Evolutionary conservation across 2,329 filamentous ascomycete species (phyloP), one percentile per base, ranked within the genome.

Genomic region (Neopestalotiopsis clavispora): DNA sequence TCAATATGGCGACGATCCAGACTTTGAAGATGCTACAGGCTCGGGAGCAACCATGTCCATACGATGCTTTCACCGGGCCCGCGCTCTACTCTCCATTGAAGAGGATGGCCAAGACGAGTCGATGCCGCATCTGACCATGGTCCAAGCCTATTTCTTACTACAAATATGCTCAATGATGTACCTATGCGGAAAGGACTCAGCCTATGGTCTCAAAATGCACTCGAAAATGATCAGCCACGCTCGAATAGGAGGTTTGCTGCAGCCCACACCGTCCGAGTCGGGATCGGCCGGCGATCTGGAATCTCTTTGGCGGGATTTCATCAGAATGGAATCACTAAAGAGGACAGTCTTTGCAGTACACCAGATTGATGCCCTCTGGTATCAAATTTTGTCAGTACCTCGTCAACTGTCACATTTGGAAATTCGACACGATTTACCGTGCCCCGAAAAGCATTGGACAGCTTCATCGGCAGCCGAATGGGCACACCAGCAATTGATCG

Each of bases 141-240:
- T 63, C 4, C 60, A 63, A n/a, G 38, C 60, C 17, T 63, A 63
- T 12, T 45, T 63, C 10, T 20, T 63, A 23, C 14, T 63, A 23
- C 60, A 63, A 23, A 63, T 63, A 38, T 63, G 38, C 20, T 38
- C 60, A 28, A 63, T 63, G 60, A 63, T 63, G 60, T 63, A 63
- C 34, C 12, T 45, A 7, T 63, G 60, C 7, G 60, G 60, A 4
- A 63, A 63, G n/a, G 38, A 63, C 32, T 63, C 60, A 6, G 34
- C 60, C 4, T 45, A 63, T 12, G 60, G 60, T 7, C 60, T 63
- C 20, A 63, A 63, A 23, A 63, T 45, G 38, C 60, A 63, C 6
- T 63, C 60, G 23, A 63, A 63, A 34, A 63, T 63, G 60, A 45
- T 63, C 20, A 30, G 23, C 1, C 60, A 40, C 12, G 60, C 60